Base-by-base conservation (phyloP, 2,329 filamentous ascomycete genomes). In the Fusarium graminum region DNA sequence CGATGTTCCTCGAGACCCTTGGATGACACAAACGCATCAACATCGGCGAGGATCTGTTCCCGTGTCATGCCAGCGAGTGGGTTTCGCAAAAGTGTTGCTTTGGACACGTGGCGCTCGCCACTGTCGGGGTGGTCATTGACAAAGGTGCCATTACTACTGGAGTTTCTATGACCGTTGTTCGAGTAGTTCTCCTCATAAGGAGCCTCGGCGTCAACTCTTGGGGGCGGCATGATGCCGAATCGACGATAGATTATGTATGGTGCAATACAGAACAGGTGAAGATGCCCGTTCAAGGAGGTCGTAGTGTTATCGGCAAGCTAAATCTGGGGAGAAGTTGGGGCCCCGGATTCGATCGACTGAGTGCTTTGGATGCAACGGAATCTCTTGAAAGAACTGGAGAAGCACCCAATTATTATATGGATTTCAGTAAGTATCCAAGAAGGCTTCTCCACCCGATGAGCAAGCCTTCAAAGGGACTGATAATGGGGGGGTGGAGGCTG, bases 11-110 rank as follows among this genome's bases (percentile, higher is more conserved):
- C 29, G 1, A 81, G 72, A 3, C 77, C 78, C 45, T 72, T 76
- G 25, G 72, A 63, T 4, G 75, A 64, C n/a, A 78, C 74, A 47
- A 81, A 82, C 3, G 54, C 43, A 29, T 79, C 74, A 4, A 78
- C 80, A 8, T 80, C 79, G 1, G 69, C 70, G 3, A 78, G 51
- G 3, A 79, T 14, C 44, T 76, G 70, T 1, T 75, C 71, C 3
- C 67, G 55, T 4, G 65, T 75, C 67, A 77, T 57, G 0, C 75
- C 74, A 2, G 58, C 54, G 3, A 79, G 57, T 0, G 77, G 77
- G 34, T 78, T 78, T 14, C 71, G 70, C 0, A 77, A 59, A 0
- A 76, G 69, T 11, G 75, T 68, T 0, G 74, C 71, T 1, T 73
- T 71, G 1, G 74, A 73, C 5, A 56, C 63, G 3, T 55, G 44